These are phyloP conservation scores for Rhododendron henanense DNA, from an alignment of 148 eudicot genomes.

Conservation along the genomic window DNA sequence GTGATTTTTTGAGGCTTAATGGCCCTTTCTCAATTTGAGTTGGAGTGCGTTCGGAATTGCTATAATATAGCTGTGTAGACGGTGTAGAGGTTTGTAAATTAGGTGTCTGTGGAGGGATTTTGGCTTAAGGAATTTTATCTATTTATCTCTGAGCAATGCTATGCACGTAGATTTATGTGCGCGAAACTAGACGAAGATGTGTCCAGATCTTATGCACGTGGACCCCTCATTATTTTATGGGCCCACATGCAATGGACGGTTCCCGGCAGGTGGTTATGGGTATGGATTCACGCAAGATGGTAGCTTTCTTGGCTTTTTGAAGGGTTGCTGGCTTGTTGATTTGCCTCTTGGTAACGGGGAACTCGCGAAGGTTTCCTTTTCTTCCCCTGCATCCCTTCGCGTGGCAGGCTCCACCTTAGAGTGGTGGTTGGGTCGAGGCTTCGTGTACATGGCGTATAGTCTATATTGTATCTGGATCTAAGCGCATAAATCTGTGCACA, in stretches of 20 bases:
- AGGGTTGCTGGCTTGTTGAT: no score
- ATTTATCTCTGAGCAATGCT: neutral
- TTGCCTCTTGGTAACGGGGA: no score
- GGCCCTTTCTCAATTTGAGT: neutral
- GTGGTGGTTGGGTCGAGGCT: no score
- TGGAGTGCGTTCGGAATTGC: neutral
- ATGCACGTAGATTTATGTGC: neutral
- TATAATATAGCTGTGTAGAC: neutral
- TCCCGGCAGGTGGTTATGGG: neutral
- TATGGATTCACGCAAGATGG: no score
- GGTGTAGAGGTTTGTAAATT: neutral
- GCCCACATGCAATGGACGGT: neutral
- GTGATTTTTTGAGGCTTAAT: neutral
- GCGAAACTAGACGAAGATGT: neutral
- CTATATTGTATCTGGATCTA: neutral
- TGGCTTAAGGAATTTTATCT: neutral
- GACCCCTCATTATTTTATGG: neutral
- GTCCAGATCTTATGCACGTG: neutral
- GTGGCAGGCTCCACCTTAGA: no score
- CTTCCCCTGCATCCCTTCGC: no score
- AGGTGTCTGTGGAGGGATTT: neutral
- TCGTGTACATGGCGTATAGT: no score
- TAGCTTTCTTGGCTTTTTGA: no score
- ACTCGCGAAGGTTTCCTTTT: no score
- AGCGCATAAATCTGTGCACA: neutral